Evolutionary conservation across 768 basidiomycete genomes (phyloP).

Genomic region (Boletus coccyginus): DNA sequence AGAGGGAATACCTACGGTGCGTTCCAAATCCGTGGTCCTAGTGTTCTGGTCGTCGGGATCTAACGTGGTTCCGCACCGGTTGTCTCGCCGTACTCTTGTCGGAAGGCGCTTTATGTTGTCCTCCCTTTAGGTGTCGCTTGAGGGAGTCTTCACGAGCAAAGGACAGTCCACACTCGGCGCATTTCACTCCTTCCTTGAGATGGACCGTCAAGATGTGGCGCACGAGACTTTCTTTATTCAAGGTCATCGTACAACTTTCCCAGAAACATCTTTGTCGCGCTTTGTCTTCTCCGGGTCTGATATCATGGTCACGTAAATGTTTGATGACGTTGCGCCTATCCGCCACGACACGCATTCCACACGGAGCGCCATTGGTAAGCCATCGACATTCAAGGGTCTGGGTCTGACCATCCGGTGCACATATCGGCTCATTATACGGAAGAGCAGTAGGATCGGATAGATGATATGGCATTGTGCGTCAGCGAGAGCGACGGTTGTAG

Average conservation of each 20-base stretch:
- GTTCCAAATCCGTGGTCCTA: neutral
- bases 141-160: conserved; percentile 33
- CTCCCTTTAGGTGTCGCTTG: conserved; percentile 23
- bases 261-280: conserved; percentile 15
- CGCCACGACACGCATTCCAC: neutral
- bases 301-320: conserved; percentile 12
- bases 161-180: conserved; percentile 10
- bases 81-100: neutral
- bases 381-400: conserved; percentile 11
- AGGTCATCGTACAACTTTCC: conserved; percentile 10
- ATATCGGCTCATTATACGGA: neutral
- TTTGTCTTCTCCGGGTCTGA: conserved; percentile 19
- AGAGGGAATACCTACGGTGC: too few species aligned
- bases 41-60: neutral
- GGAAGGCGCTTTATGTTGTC: conserved; percentile 3
- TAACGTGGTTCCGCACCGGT: neutral
- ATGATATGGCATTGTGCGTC: neutral
- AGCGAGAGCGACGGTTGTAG: neutral
- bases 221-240: conserved; percentile 31
- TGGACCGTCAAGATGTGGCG: conserved; percentile 30
- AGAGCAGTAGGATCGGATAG: neutral
- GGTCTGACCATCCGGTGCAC: neutral
- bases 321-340: conserved; percentile 16
- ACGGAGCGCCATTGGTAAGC: conserved; percentile 3
- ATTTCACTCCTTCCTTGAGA: conserved; percentile 13